Evolutionary conservation across 2,329 filamentous ascomycete species (phyloP), one percentile per base, ranked within the genome.

Genomic region (Colletotrichum caudatum): DNA sequence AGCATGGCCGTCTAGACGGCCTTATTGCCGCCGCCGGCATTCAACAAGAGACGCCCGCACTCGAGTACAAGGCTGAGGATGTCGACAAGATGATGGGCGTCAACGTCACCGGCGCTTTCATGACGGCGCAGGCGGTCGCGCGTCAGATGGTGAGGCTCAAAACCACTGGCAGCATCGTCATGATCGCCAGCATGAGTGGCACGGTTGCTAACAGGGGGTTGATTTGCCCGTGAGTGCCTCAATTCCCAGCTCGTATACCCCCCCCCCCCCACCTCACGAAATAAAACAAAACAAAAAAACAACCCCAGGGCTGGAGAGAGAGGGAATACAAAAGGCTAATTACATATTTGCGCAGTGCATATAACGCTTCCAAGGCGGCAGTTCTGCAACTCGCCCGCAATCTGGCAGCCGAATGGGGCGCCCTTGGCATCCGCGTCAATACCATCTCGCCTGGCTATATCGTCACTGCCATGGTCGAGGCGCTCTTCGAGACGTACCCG

Each of bases 121-220:
- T 95, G 88, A 97, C 94, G 74, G 94, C 94, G 35, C 93, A 95
- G 84, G 94, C 94, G 26, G 93, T 94, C n/a, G 95, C 94, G 44
- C 88, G 91, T 66, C 92, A 96, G 79, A 90, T 93, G 87, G 83
- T 90, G 29, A 85, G 86, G 62, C 84, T 88, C 37, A 85, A 88
- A 69, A 84, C 82, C 35, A 82, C 84, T 7, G 90, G 91, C 0
- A 92, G 89, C 77, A 88, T 93, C 71, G 88, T 89, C 18, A 81
- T 93, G 77, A 91, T 93, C 77, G 90, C 87, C n/a, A 91, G 89
- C 74, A 93, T 93, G 90, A 91, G 89, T 74, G 91, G 88, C 23
- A 88, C 86, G 6, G 85, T 93, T 74, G 90, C 90, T 39, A 93
- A 93, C 79, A 84, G 88, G 76, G 87, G 87, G 48, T 78, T 89